These are phyloP conservation scores for Apiospora kogelbergensis DNA, from an alignment of 2,329 filamentous ascomycete species.

Conservation along the genomic window DNA sequence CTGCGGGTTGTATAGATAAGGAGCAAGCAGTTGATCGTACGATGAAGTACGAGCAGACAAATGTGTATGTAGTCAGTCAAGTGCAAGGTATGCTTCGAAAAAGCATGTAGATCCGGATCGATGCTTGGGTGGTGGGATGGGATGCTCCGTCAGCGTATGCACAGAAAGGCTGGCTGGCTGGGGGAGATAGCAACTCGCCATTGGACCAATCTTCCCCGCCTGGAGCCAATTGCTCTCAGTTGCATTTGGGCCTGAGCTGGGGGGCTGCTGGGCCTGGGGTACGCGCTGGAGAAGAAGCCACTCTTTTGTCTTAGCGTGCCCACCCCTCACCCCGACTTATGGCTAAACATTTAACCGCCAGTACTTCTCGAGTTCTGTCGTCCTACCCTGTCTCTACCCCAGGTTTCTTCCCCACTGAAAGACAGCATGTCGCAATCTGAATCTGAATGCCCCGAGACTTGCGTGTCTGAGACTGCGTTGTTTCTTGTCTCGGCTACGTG, in stretches of 20 bases:
- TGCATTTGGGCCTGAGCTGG: not conserved
- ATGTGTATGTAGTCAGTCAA: not conserved
- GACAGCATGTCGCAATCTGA: not conserved
- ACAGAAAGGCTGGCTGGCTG: too few species aligned
- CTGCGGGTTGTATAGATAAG: not conserved
- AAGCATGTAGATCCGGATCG: not conserved
- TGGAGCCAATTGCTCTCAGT: not conserved
- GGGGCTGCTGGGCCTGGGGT: not conserved
- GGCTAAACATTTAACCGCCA: slow-evolving; percentile 13
- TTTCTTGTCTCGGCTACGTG: not conserved
- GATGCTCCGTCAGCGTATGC: not conserved
- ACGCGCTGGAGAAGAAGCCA: not conserved
- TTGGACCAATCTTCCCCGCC: not conserved
- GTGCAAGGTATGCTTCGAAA: not conserved
- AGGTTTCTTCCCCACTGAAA: slow-evolving; percentile 13
- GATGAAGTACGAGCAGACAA: not conserved
- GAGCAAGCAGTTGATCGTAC: not conserved
- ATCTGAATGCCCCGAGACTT: not conserved
- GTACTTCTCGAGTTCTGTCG: not conserved
- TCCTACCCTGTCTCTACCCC: slow-evolving; percentile 2
- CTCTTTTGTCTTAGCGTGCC: not conserved
- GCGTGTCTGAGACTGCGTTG: not conserved
- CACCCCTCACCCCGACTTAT: not conserved
- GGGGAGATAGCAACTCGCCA: not conserved
- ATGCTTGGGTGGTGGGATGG: not conserved